A percentile compares a stretch with the other conserved stretches of the same genome.
Evolutionary conservation across 805 yeast species (phyloP).

Genomic region (Tanozyma kutaoensis): DNA sequence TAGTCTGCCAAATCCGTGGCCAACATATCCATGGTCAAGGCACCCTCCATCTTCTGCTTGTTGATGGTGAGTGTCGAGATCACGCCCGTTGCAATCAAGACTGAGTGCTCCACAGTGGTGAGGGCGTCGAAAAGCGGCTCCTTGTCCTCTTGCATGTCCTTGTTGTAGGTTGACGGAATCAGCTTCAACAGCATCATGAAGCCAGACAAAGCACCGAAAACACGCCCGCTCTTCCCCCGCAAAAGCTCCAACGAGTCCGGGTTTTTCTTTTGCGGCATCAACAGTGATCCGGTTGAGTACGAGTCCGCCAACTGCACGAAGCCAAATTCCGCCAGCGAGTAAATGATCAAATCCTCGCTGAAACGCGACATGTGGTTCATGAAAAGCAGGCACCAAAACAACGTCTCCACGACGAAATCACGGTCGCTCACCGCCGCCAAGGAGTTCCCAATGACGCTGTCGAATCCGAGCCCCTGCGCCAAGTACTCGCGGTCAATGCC

Average conservation of each 20-base stretch:
- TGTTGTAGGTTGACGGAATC: conserved; percentile 96
- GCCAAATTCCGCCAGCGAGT: conserved; percentile 96
- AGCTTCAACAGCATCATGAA: conserved; percentile 93
- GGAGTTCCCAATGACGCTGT: conserved; percentile 87
- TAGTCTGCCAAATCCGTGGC: conserved; percentile 98
- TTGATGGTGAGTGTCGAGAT: conserved; percentile 73
- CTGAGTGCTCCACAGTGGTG: conserved; percentile 85
- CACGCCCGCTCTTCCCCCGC: conserved; percentile 96
- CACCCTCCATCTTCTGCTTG: conserved; percentile 65
- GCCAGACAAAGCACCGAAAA: conserved; percentile 88
- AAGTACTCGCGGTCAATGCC: conserved; percentile 93
- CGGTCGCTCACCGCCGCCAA: conserved; percentile 95
- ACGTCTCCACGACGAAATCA: conserved; percentile 89
- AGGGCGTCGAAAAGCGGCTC: conserved; percentile 94
- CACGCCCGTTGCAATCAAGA: conserved; percentile 92
- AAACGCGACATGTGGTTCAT: conserved; percentile 94
- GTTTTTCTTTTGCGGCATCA: conserved; percentile 99
- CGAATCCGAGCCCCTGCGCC: conserved; percentile 69
- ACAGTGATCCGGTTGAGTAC: conserved; percentile 93
- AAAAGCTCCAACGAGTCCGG: conserved; percentile 92
- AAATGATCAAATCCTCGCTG: conserved; percentile 88
- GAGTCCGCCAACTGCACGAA: conserved; percentile 92
- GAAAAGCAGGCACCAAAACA: conserved; percentile 91
- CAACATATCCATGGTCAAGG: conserved; percentile 96
- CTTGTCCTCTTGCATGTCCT: conserved; percentile 98